Evolutionary conservation across 2,329 filamentous ascomycete species (phyloP).

Genomic region (Ophiostoma perfectum): DNA sequence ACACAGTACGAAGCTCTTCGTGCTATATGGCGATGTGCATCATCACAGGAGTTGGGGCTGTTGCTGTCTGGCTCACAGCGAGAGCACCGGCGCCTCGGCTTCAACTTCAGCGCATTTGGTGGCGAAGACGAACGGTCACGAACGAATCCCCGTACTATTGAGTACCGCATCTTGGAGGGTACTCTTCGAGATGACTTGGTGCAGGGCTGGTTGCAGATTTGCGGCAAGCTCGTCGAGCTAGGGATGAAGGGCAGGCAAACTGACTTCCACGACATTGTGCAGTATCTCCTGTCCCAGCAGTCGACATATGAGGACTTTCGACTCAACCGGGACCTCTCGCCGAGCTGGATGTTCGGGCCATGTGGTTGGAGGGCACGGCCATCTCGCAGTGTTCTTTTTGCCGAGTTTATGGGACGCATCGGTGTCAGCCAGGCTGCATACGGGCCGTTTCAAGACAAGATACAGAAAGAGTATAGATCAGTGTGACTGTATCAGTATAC

Average conservation of each 20-base stretch:
- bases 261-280: slow-evolving; percentile 21
- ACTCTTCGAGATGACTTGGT: slow-evolving; percentile 31
- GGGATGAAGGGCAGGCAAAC: slow-evolving; percentile 25
- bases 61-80: slow-evolving; percentile 35
- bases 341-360: neutral
- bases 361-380: neutral
- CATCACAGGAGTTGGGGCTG: slow-evolving; percentile 33
- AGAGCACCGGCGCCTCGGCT: slow-evolving; percentile 36
- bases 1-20: slow-evolving; percentile 28
- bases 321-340: neutral
- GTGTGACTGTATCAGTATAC: neutral
- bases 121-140: slow-evolving; percentile 35
- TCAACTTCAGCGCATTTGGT: slow-evolving; percentile 40
- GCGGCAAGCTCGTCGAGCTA: slow-evolving; percentile 32
- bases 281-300: slow-evolving; percentile 24
- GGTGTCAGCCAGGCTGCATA: slow-evolving; percentile 19
- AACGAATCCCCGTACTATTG: slow-evolving; percentile 36
- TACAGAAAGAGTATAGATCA: slow-evolving; percentile 21
- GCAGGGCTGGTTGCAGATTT: slow-evolving; percentile 35
- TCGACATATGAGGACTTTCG: slow-evolving; percentile 17
- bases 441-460: slow-evolving; percentile 25
- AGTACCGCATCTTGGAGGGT: slow-evolving; percentile 39
- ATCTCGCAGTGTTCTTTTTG: slow-evolving; percentile 18
- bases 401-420: slow-evolving; percentile 22
- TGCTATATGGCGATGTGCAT: slow-evolving; percentile 32